These are phyloP conservation scores for Cyberlindnera suaveolens DNA, from an alignment of 805 yeast species.

Conservation along the genomic window DNA sequence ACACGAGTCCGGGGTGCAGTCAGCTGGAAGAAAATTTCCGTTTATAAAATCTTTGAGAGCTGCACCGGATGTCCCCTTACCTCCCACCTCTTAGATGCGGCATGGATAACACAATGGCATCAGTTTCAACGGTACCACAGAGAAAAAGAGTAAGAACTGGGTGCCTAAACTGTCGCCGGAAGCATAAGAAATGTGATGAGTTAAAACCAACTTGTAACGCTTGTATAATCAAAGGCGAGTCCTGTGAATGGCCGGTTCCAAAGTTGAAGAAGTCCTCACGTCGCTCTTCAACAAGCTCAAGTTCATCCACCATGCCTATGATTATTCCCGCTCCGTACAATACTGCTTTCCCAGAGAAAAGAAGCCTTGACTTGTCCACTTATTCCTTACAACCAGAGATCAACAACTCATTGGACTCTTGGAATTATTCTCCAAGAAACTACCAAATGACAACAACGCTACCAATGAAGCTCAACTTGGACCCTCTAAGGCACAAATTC, in stretches of 20 bases:
- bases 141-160: conserved; percentile 41
- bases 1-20: too few relatives aligned
- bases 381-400: conserved; percentile 1
- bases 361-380: background rate
- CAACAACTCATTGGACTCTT: background rate
- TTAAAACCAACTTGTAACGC: conserved; percentile 27
- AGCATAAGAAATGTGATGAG: conserved; percentile 64
- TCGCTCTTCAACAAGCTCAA: background rate
- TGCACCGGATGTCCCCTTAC: too few relatives aligned
- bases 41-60: too few relatives aligned
- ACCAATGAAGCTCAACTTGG: background rate
- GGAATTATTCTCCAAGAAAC: conserved; percentile 3
- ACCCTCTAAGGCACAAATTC: too few relatives aligned
- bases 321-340: background rate
- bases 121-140: background rate
- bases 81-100: too few relatives aligned
- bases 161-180: conserved; percentile 55
- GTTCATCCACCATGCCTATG: background rate
- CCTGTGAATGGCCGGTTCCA: conserved; percentile 28
- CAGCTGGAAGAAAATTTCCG: too few relatives aligned
- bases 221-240: conserved; percentile 8
- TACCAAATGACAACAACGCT: background rate
- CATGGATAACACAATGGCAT: background rate
- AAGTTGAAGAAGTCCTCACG: conserved; percentile 23
- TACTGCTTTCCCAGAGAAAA: background rate